Percentiles rank a stretch among this genome's conserved stretches.
These are phyloP conservation scores for Zygosaccharomyces gambellarensis DNA, from an alignment of 805 yeast genomes.

Conservation along the genomic window DNA sequence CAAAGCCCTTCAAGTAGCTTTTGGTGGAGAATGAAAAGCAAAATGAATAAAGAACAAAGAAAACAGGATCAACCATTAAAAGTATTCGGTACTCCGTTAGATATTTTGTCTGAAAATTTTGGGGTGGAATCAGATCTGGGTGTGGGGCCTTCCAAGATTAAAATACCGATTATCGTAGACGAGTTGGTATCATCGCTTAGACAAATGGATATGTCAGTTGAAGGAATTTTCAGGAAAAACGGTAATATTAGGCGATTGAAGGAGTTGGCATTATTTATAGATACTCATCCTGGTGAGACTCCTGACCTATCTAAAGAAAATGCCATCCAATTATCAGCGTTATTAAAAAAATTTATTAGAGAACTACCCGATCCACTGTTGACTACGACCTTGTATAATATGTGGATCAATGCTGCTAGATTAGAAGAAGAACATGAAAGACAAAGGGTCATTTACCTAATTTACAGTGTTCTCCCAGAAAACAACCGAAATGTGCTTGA, in stretches of 20 bases:
- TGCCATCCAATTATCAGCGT: constrained; percentile 89
- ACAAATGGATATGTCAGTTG: constrained; percentile 90
- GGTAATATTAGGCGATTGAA: constrained; percentile 85
- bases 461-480: constrained; percentile 76
- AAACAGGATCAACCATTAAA: constrained; percentile 26
- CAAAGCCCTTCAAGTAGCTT: constrained; percentile 17
- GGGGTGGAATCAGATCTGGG: constrained; percentile 86
- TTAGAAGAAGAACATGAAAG: constrained; percentile 45
- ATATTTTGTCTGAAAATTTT: constrained; percentile 55
- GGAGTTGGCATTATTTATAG: constrained; percentile 67
- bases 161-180: constrained; percentile 81
- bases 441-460: constrained; percentile 48
- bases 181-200: constrained; percentile 79
- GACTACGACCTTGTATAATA: constrained; percentile 65
- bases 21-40: constrained; percentile 31
- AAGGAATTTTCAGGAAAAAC: constrained; percentile 92
- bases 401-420: constrained; percentile 72
- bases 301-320: constrained; percentile 72
- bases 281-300: constrained; percentile 62
- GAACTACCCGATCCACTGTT: constrained; percentile 90
- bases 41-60: constrained; percentile 27
- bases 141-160: constrained; percentile 71
- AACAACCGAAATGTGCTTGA: constrained; percentile 81
- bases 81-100: constrained; percentile 79
- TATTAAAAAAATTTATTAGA: constrained; percentile 84